A percentile compares a stretch with the other conserved stretches of the same genome.
These are phyloP conservation scores for Paramarasmius palmivorus DNA, from an alignment of 1,284 basidiomycete species.

Conservation along the genomic window DNA sequence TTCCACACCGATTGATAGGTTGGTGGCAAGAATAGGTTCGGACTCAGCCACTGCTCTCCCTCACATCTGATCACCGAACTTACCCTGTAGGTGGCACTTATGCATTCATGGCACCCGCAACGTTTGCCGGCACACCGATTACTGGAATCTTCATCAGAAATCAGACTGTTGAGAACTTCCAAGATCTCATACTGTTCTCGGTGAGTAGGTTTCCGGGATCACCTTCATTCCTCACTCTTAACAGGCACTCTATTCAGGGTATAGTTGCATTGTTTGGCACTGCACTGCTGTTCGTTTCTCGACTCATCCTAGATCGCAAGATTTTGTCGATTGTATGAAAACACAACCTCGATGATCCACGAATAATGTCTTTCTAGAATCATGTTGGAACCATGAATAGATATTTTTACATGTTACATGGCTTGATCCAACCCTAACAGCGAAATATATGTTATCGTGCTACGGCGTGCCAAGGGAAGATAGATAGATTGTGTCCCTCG, in stretches of 20 bases:
- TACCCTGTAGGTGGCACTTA: constrained; percentile 9
- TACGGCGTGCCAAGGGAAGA: too few species aligned
- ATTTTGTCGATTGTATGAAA: background rate
- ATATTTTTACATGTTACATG: too few species aligned
- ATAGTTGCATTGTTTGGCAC: background rate
- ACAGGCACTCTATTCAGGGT: background rate
- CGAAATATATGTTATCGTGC: too few species aligned
- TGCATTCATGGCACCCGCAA: constrained; percentile 21
- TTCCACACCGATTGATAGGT: constrained; percentile 25
- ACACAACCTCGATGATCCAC: too few species aligned
- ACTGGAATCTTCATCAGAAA: constrained; percentile 22
- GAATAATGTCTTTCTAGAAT: too few species aligned
- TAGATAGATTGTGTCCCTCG: too few species aligned
- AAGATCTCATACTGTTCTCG: constrained; percentile 24
- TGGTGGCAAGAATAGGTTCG: constrained; percentile 1
- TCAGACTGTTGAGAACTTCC: constrained; percentile 19
- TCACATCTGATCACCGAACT: too few species aligned
- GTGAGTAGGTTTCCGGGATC: constrained; percentile 11
- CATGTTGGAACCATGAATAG: too few species aligned
- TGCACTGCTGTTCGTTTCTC: background rate
- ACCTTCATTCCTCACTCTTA: background rate
- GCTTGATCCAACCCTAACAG: too few species aligned
- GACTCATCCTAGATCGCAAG: constrained; percentile 3
- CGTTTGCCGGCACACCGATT: constrained; percentile 24
- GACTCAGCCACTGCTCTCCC: too few species aligned